These are phyloP conservation scores for Amphibolis antarctica DNA, from an alignment of 106 monocot species.

Conservation along the genomic window DNA sequence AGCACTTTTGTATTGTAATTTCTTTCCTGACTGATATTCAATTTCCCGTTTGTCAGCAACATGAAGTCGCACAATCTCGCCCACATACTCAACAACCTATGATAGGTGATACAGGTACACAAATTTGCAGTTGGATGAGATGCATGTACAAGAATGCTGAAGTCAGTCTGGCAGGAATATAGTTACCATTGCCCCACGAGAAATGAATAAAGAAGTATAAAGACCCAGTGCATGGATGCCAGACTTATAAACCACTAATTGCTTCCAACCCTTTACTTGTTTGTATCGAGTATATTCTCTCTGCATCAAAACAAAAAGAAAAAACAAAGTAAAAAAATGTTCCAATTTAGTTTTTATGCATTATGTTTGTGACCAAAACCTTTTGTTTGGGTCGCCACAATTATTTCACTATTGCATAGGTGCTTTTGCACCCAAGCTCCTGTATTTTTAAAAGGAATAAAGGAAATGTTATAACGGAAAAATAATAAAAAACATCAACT, in stretches of 20 bases:
- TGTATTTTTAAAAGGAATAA: no score
- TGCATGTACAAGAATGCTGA: neutral
- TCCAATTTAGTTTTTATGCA: no score
- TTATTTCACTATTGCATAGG: no score
- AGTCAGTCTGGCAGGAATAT: neutral
- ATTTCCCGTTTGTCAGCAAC: slow-evolving; percentile 95
- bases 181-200: slow-evolving; percentile 76
- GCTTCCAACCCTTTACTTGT: slow-evolving; percentile 63
- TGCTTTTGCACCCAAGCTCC: no score
- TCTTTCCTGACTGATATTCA: slow-evolving; percentile 75
- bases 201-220: slow-evolving; percentile 75
- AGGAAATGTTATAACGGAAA: no score
- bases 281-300: slow-evolving; percentile 84
- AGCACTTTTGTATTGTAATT: slow-evolving; percentile 85
- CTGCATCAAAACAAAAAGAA: slow-evolving; percentile 20
- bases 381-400: no score
- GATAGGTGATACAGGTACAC: neutral
- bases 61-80: slow-evolving; percentile 74
- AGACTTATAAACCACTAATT: slow-evolving; percentile 87
- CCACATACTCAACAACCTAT: slow-evolving; percentile 96
- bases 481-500: no score
- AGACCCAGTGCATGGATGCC: slow-evolving; percentile 93
- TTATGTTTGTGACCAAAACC: no score
- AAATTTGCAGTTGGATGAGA: neutral
- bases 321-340: neutral